phyloP scores from a whole-genome alignment of 2,329 filamentous ascomycete species.

The Ophiostoma perfectum region DNA sequence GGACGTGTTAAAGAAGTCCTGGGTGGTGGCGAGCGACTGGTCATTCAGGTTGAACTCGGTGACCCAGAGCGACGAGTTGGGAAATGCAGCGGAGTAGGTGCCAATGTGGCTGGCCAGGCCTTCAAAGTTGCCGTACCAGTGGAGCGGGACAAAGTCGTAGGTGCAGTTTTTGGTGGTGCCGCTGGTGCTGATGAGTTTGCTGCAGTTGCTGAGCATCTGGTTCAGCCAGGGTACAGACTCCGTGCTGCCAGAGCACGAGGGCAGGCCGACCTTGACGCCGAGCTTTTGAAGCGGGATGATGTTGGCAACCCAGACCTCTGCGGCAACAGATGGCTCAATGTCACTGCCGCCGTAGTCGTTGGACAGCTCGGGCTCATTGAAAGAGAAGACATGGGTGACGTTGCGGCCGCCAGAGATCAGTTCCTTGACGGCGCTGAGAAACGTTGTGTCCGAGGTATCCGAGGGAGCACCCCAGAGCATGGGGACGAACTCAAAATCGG shows the following conservation, averaged over 20 bases:
- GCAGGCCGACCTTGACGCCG: constrained; percentile 64
- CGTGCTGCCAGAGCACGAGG: constrained; percentile 60
- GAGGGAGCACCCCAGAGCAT: constrained; percentile 67
- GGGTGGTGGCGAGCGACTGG: constrained; percentile 50
- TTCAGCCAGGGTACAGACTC: constrained; percentile 61
- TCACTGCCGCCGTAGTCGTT: constrained; percentile 55
- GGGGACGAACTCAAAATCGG: constrained; percentile 66
- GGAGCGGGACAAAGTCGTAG: constrained; percentile 58
- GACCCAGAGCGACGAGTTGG: constrained; percentile 63
- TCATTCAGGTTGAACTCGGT: constrained; percentile 68
- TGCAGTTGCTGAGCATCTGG: constrained; percentile 61
- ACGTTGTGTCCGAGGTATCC: constrained; percentile 49
- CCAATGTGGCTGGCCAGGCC: constrained; percentile 63
- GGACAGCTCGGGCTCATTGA: constrained; percentile 71
- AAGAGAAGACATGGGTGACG: constrained; percentile 64
- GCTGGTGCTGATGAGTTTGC: constrained; percentile 42
- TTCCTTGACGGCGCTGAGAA: constrained; percentile 53
- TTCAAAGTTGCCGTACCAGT: constrained; percentile 66
- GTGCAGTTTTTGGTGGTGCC: constrained; percentile 51
- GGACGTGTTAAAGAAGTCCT: constrained; percentile 63
- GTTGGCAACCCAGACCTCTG: constrained; percentile 63
- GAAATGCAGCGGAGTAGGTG: constrained; percentile 51
- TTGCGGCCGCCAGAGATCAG: constrained; percentile 51
- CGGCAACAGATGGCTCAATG: constrained; percentile 55
- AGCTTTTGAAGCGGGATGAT: constrained; percentile 62